A percentile compares a stretch with the other conserved stretches of the same genome.
These are phyloP conservation scores for Barnettozyma wickerhamii DNA, from an alignment of 805 yeast species.

Conservation along the genomic window DNA sequence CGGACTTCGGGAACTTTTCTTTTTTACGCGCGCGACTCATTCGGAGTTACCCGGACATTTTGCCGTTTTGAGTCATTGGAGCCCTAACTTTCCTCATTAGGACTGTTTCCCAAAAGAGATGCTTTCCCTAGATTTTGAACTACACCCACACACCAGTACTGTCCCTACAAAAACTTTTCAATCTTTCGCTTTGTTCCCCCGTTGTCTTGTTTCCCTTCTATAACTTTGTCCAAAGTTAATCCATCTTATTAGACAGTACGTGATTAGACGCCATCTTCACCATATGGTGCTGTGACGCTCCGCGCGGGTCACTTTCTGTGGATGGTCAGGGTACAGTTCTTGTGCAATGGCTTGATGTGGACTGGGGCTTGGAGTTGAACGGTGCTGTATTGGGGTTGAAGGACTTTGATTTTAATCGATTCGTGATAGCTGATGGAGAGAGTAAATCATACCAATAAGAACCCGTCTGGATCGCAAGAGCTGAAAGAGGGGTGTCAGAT, in stretches of 20 bases:
- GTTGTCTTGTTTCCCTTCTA: conserved; percentile 18
- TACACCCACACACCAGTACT: conserved; percentile 1
- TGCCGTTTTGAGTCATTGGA: neutral
- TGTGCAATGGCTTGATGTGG: conserved; percentile 2
- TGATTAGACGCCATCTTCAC: conserved; percentile 20
- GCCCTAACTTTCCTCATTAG: neutral
- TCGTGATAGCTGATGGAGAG: conserved; percentile 24
- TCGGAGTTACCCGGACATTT: neutral
- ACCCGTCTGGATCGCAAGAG: conserved; percentile 25
- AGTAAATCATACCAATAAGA: conserved; percentile 20
- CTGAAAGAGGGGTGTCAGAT: conserved; percentile 31
- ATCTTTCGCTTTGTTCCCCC: neutral
- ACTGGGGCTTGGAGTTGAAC: conserved; percentile 4
- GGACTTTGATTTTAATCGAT: conserved; percentile 11
- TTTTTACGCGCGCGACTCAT: too few species aligned
- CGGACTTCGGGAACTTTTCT: neutral
- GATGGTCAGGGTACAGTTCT: conserved; percentile 10
- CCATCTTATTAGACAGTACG: conserved; percentile 73
- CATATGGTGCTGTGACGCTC: neutral
- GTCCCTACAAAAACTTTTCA: conserved; percentile 4
- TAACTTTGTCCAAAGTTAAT: conserved; percentile 62
- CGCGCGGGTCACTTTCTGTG: neutral
- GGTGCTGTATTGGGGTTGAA: neutral
- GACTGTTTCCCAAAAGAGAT: neutral
- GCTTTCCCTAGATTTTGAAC: too few species aligned